These are phyloP conservation scores for Exophiala phaeomuriformis DNA, from an alignment of 2,329 filamentous ascomycete species.

Conservation along the genomic window DNA sequence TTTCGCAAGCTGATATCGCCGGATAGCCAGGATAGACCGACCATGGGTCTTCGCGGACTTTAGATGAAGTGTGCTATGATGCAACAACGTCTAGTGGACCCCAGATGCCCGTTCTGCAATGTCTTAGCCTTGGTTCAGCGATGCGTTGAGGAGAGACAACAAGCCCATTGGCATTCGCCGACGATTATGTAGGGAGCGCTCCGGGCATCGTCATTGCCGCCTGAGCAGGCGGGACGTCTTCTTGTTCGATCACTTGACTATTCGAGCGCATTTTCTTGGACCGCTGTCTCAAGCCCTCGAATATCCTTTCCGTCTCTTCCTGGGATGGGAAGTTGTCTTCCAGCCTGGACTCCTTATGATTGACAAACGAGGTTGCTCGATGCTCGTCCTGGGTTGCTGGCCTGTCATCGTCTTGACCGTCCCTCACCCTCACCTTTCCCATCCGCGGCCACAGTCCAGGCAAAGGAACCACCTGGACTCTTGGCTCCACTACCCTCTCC, in stretches of 20 bases:
- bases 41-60: no score
- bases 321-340: constrained; percentile 28
- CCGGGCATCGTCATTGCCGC: constrained; percentile 16
- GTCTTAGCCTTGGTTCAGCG: no score
- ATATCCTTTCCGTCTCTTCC: constrained; percentile 25
- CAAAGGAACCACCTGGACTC: constrained; percentile 58
- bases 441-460: constrained; percentile 57
- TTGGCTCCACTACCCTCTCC: constrained; percentile 57
- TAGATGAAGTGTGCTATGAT: no score
- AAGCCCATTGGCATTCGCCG: no score
- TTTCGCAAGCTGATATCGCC: no score
- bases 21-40: no score
- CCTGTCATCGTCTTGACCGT: constrained; percentile 31
- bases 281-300: constrained; percentile 19
- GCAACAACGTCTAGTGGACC: no score
- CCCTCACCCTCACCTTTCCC: constrained; percentile 41
- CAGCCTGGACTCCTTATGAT: constrained; percentile 8
- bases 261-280: constrained; percentile 14
- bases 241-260: constrained; percentile 22
- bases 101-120: no score
- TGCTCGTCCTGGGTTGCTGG: constrained; percentile 22
- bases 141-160: no score
- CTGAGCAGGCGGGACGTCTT: constrained; percentile 17
- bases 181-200: constrained; percentile 15
- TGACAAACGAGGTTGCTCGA: constrained; percentile 12